Evolutionary conservation across 306 rosid genomes (phyloP).

Genomic region (Glycine soja): DNA sequence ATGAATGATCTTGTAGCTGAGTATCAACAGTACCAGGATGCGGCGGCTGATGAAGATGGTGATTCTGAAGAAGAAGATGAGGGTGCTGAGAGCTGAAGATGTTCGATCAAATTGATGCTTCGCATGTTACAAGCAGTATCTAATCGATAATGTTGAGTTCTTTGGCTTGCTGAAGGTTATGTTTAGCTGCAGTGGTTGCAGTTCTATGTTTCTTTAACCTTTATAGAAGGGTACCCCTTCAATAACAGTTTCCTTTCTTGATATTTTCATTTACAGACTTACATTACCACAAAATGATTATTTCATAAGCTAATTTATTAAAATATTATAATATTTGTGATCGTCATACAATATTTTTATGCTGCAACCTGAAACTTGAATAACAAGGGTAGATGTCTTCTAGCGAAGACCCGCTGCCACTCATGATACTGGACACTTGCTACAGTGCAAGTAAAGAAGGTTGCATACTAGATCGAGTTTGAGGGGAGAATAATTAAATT

Average conservation of each 20-base stretch:
- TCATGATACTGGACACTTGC: too few species aligned
- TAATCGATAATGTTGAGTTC: conserved; percentile 13
- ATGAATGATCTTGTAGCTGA: conserved; percentile 87
- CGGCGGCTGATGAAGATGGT: conserved; percentile 53
- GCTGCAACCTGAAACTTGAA: too few species aligned
- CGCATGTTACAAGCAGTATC: conserved; percentile 45
- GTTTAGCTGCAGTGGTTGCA: conserved; percentile 23
- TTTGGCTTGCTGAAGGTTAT: conserved; percentile 29
- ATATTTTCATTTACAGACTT: neutral
- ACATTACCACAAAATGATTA: neutral
- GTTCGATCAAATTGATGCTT: conserved; percentile 45
- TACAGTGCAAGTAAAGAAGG: too few species aligned
- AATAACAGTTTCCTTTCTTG: conserved; percentile 23
- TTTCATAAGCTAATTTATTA: conserved; percentile 6
- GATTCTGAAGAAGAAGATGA: conserved; percentile 52
- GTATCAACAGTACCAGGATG: conserved; percentile 84
- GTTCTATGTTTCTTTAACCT: conserved; percentile 18
- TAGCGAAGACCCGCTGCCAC: too few species aligned
- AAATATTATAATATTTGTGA: neutral
- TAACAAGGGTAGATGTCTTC: too few species aligned
- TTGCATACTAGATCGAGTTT: too few species aligned
- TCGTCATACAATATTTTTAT: too few species aligned
- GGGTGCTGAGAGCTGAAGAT: conserved; percentile 54
- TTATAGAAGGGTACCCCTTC: conserved; percentile 7
- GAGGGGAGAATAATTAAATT: too few species aligned